Evolutionary conservation across 768 basidiomycete species (phyloP).

Genomic region (Strobilomyces echinocephalus): DNA sequence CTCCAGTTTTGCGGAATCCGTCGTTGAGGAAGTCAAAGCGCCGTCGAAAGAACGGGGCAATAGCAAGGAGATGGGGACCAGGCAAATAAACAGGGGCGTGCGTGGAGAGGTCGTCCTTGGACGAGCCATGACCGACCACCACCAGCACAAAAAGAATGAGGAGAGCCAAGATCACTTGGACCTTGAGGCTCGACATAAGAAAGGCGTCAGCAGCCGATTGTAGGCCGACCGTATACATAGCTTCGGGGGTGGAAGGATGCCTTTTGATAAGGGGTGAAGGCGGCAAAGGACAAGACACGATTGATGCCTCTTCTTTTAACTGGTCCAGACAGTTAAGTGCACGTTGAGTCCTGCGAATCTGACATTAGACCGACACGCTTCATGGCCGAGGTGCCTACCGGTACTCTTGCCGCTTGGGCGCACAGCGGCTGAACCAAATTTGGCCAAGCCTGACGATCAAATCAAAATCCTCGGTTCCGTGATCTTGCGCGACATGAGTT

Average conservation of each 20-base stretch:
- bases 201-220: slow-evolving; percentile 36
- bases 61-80: slow-evolving; percentile 52
- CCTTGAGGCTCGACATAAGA: slow-evolving; percentile 31
- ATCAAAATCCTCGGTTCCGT: slow-evolving; percentile 25
- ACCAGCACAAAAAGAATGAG: slow-evolving; percentile 38
- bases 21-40: slow-evolving; percentile 71
- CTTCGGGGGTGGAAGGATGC: slow-evolving; percentile 16
- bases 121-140: slow-evolving; percentile 31
- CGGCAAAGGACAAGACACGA: slow-evolving; percentile 21
- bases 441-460: slow-evolving; percentile 18
- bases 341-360: slow-evolving; percentile 25
- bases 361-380: slow-evolving; percentile 25
- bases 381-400: slow-evolving; percentile 18
- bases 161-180: slow-evolving; percentile 32
- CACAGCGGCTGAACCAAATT: slow-evolving; percentile 9
- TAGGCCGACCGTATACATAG: slow-evolving; percentile 42
- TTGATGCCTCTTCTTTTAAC: slow-evolving; percentile 27
- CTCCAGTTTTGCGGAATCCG: slow-evolving; percentile 64
- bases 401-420: slow-evolving; percentile 7
- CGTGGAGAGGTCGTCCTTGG: slow-evolving; percentile 42
- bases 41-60: slow-evolving; percentile 62
- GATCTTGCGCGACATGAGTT: slow-evolving; percentile 11
- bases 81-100: slow-evolving; percentile 52
- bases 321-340: slow-evolving; percentile 4
- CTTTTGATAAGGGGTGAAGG: slow-evolving; percentile 21